These are phyloP conservation scores for Wallacemonas rigidus DNA, from an alignment of 208 protist genomes.

Conservation along the genomic window DNA sequence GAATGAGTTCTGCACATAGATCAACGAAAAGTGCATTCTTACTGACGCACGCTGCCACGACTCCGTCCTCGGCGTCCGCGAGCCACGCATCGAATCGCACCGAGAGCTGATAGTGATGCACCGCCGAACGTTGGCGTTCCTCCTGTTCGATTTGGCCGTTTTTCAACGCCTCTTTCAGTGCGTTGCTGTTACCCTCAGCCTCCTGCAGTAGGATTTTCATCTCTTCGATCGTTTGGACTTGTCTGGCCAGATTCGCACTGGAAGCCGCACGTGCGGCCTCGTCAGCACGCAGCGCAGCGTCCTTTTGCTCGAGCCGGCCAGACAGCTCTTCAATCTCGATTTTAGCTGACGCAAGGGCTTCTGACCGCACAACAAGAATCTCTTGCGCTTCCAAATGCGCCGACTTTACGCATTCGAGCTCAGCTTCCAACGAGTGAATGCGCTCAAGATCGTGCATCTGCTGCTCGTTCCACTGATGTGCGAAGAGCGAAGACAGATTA, in stretches of 20 bases:
- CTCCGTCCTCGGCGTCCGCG: not conserved
- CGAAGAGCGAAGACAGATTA: not conserved
- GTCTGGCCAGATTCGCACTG: not conserved
- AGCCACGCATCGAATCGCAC: not conserved
- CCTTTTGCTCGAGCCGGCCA: not conserved
- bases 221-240: constrained; percentile 1
- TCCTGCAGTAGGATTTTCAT: constrained; percentile 14
- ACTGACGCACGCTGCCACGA: not conserved
- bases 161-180: not conserved
- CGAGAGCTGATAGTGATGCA: not conserved
- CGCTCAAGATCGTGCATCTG: not conserved
- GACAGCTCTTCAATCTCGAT: not conserved
- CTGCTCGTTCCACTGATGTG: not conserved
- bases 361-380: not conserved
- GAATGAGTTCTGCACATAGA: not conserved
- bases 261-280: not conserved
- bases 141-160: not conserved
- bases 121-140: not conserved
- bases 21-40: not conserved
- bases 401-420: not conserved
- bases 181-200: not conserved
- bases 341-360: not conserved
- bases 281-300: not conserved
- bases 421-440: not conserved
- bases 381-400: not conserved